A percentile compares a stretch with the other conserved stretches of the same genome.
phyloP scores from a whole-genome alignment of 2,329 filamentous ascomycete genomes.

The Phoma sp. region DNA sequence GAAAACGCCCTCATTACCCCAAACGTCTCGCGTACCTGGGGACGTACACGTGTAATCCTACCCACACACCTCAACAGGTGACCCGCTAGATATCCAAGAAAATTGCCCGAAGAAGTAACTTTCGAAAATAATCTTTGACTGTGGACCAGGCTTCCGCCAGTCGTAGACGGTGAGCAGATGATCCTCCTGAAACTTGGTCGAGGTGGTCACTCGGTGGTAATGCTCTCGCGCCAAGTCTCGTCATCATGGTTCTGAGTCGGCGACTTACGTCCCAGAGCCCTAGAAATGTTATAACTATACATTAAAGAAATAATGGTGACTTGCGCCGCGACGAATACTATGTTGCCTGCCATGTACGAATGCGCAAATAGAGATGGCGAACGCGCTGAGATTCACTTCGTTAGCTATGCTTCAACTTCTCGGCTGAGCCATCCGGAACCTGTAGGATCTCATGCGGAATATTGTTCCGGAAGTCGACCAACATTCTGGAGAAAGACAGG shows the following conservation, averaged over 20 bases:
- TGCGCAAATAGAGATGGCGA: background rate
- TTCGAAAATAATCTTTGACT: background rate
- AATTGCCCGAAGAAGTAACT: background rate
- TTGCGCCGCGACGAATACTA: background rate
- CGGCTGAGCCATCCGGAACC: background rate
- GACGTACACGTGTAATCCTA: too few species aligned
- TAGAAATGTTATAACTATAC: background rate
- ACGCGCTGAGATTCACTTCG: background rate
- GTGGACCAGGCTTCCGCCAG: constrained; percentile 3
- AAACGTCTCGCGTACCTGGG: too few species aligned
- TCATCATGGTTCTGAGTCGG: too few species aligned
- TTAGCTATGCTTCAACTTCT: background rate
- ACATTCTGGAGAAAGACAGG: too few species aligned
- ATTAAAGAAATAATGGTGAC: background rate
- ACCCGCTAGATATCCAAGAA: background rate
- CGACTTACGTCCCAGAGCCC: background rate
- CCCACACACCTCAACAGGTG: too few species aligned
- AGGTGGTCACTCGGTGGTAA: background rate
- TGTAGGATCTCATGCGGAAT: background rate
- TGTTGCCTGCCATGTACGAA: background rate
- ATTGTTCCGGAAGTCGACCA: background rate
- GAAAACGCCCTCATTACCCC: too few species aligned
- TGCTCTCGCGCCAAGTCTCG: background rate
- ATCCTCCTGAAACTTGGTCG: background rate
- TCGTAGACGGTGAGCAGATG: background rate